Evolutionary conservation across 1,284 basidiomycete species (phyloP).

Genomic region (Cryptococcus hybrid): DNA sequence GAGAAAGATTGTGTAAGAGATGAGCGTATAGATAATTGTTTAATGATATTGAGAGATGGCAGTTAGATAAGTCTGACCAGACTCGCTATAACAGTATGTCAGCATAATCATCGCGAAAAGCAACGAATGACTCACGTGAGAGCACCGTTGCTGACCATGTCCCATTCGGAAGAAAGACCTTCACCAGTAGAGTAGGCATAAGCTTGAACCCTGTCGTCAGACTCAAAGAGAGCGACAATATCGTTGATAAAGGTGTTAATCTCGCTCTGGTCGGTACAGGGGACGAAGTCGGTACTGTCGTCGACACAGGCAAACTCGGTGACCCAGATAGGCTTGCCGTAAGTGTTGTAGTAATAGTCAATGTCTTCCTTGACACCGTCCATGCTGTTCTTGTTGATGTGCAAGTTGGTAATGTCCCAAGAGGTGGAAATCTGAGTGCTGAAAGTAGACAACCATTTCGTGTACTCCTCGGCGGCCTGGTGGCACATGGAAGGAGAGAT

Average conservation of each 20-base stretch:
- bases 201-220: constrained; percentile 38
- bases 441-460: constrained; percentile 29
- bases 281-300: constrained; percentile 36
- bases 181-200: constrained; percentile 42
- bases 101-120: background rate
- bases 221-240: constrained; percentile 46
- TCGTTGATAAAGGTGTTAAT: constrained; percentile 46
- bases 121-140: constrained; percentile 27
- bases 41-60: constrained; percentile 46
- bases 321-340: constrained; percentile 48
- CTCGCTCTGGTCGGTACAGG: constrained; percentile 43
- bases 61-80: constrained; percentile 44
- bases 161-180: constrained; percentile 39
- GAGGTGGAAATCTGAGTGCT: constrained; percentile 17
- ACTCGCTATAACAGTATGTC: constrained; percentile 18
- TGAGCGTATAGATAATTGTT: background rate
- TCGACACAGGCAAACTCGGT: constrained; percentile 50
- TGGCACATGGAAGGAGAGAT: constrained; percentile 48
- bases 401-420: constrained; percentile 45
- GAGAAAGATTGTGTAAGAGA: background rate
- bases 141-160: constrained; percentile 29
- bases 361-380: constrained; percentile 38
- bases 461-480: constrained; percentile 41
- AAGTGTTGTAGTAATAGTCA: constrained; percentile 47
- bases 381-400: constrained; percentile 50